Evolutionary conservation across 208 protist species (phyloP), one percentile per base, ranked within the genome.

Genomic region (Spongospora subterranea): DNA sequence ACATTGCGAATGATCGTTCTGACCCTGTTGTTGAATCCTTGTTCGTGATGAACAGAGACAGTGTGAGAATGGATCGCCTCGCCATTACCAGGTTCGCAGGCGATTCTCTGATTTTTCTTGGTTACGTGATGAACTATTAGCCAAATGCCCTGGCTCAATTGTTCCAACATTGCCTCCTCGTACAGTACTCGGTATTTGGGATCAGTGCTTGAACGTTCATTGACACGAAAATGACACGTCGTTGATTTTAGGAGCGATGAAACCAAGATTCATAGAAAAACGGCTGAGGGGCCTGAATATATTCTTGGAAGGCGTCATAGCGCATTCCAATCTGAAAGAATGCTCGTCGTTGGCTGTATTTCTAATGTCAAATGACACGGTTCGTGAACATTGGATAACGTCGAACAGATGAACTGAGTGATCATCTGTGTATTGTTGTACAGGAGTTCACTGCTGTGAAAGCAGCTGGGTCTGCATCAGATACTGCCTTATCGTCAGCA

Each of bases 301-400:
- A 20, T 82, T 82, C n/a, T 40, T 82, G 71, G 71, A 82, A 82
- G 17, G 71, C 17, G n/a, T 82, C 35, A 43, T 82, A 20, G 6
- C 71, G 17, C 71, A 82, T 82, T 35, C 35, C n/a, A 82, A n/a
- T 6, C 71, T 82, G 71, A 82, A 35, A n/a, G 17, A 82, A 20
- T 45, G 71, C n/a, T 20, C 40, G 6, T 35, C n/a, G 17, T n/a
- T 82, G 6, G 71, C 6, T n/a, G 40, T 82, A 6, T 82, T 82
- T 82, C n/a, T 82, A 43, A 39, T 13, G 6, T 6, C 71, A 20
- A 6, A 43, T 6, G n/a, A 82, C n/a, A 45, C 17, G 6, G 71
- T 82, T 40, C 6, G 35, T 65, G 54, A 65, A 29, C 20, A 17
- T 17, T 17, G 20, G 54, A 17, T 29, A 32, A 29, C 54, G 29